A percentile compares a stretch with the other conserved stretches of the same genome.
Evolutionary conservation across 768 basidiomycete genomes (phyloP).

Genomic region (Pisolithus marmoratus): DNA sequence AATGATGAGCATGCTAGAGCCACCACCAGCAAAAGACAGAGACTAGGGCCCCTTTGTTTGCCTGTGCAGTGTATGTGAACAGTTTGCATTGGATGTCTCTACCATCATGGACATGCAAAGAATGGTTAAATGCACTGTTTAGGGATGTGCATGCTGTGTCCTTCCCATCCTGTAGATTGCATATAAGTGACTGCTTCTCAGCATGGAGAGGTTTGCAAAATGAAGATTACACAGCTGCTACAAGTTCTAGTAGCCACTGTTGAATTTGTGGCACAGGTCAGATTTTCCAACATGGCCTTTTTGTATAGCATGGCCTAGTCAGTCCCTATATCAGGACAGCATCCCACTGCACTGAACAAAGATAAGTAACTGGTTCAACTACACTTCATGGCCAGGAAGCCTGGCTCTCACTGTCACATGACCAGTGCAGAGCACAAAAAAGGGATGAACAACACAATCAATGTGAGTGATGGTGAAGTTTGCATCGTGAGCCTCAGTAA

Average conservation of each 20-base stretch:
- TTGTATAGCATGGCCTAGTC: neutral
- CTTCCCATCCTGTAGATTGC: neutral
- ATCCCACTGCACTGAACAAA: constrained; percentile 87
- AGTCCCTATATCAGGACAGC: constrained; percentile 46
- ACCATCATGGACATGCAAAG: constrained; percentile 48
- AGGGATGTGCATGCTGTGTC: constrained; percentile 67
- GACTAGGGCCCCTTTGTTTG: constrained; percentile 46
- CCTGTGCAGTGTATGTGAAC: constrained; percentile 75
- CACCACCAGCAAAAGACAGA: constrained; percentile 55
- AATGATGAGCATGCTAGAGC: constrained; percentile 35
- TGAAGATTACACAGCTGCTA: constrained; percentile 64
- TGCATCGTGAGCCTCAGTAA: constrained; percentile 85
- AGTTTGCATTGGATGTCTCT: constrained; percentile 76
- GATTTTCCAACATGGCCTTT: neutral
- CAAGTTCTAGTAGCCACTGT: constrained; percentile 72
- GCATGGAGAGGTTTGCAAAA: constrained; percentile 86
- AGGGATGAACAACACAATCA: constrained; percentile 82
- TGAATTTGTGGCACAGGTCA: constrained; percentile 68
- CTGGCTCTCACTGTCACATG: constrained; percentile 71
- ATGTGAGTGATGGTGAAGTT: constrained; percentile 77
- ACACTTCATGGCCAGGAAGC: constrained; percentile 77
- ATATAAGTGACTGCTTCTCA: constrained; percentile 28
- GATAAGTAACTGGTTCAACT: constrained; percentile 86
- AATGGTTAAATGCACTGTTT: constrained; percentile 69
- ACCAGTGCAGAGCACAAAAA: constrained; percentile 89